Evolutionary conservation across 2,329 filamentous ascomycete species (phyloP), one percentile per base, ranked within the genome.

Genomic region (Aspergillus candidus): DNA sequence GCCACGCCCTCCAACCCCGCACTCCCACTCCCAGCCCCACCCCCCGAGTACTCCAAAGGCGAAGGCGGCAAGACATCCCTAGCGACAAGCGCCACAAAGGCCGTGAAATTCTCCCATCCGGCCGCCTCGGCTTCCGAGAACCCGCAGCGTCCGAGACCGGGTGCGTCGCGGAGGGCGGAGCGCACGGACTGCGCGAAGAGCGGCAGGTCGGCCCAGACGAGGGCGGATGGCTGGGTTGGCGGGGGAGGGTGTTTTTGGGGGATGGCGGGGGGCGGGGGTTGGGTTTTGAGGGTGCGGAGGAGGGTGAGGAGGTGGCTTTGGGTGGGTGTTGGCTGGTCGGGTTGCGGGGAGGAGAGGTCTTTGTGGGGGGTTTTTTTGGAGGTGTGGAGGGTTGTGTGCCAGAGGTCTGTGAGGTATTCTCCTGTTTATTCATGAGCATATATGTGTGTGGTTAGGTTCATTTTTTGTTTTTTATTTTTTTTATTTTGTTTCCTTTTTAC

Each of bases 81-180:
- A n/a, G 48, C 37, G 6, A 46, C 27, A 5, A 40, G 37, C 17
- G 48, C 48, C 38, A 51, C 12, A 18, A 51, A 51, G 6, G 48
- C 36, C 6, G 43, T 43, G 8, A 50, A 31, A 11, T 48, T 42
- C 32, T 35, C 35, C 49, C 49, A 51, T 6, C 29, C 48, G 11
- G 30, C 11, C 4, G 22, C 7, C 35, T 50, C 44, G 2, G 36
- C 5, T 10, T 41, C 14, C 4, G 41, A 17, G 18, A 43, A 44
- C 15, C 40, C 40, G 3, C 22, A 27, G 6, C 34, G 31, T 12
- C 35, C n/a, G 3, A 34, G 31, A 7, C 47, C 47, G 4, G 47
- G 47, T 4, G 40, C 38, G 30, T 49, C 47, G 29, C 37, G 27
- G 14, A 47, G 37, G 8, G 35, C 35, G 6, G 34, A 14, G 8